Evolutionary conservation across 441 rosid species (phyloP), one percentile per base, ranked within the genome.

Genomic region (Arabidopsis lyrata): DNA sequence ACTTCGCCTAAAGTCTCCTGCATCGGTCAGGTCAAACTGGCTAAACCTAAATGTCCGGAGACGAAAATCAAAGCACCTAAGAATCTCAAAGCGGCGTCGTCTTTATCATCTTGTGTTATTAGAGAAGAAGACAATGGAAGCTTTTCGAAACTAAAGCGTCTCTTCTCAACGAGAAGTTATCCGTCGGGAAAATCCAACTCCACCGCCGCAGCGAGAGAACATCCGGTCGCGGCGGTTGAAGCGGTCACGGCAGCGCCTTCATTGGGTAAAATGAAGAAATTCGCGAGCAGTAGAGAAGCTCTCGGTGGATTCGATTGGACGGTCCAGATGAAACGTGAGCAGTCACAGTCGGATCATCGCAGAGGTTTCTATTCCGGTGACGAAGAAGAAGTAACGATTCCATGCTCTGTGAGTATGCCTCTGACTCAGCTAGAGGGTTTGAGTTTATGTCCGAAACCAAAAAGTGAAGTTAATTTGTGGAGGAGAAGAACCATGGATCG

Each of bases 1-100:
- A 83, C 88, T 7, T 95, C 99, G 8, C 99, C 99, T 1, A 92
- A 90, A 76, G 83, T 95, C 48, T 92, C 99, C 0, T 95, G 99
- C 80, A 92, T 92, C 81, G 99, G 99, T 54, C 90, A 92, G 76
- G 85, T 95, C 90, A 90, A 92, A 83, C 76, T 39, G 68, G 55
- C 63, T 4, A 77, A 71, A 45, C 47, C 72, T n/a, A 76, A 63
- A 55, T 58, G 36, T 34, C 72, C 72, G 9, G 89, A 81, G 67
- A 83, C 68, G 83, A 87, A 78, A 52, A 85, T 45, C 50, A 81
- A 64, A 35, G 71, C 31, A 79, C 45, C 50, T 16, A 68, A 48
- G 5, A 63, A 58, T 11, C 68, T 71, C 42, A 38, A 63, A 58
- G 47, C 39, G 57, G n/a, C 50, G 22, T 13, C 75, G 52, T 8